Evolutionary conservation across 768 basidiomycete genomes (phyloP).

Genomic region (Tulasnella sp.): DNA sequence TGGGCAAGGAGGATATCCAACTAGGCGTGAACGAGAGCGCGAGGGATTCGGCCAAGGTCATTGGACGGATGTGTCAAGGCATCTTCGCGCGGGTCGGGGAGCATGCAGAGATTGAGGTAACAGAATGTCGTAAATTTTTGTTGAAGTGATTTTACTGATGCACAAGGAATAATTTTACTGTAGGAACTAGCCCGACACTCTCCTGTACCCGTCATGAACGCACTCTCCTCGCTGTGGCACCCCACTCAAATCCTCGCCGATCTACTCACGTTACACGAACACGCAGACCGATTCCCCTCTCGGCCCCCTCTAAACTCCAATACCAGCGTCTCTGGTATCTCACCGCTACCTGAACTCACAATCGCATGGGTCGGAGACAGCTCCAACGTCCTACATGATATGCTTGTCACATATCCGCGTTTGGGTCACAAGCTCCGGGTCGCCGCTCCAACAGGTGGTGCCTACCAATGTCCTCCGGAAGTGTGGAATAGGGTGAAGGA

Average conservation of each 20-base stretch:
- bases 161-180: neutral
- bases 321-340: slow-evolving; percentile 26
- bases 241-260: slow-evolving; percentile 94
- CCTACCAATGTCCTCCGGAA: slow-evolving; percentile 52
- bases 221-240: slow-evolving; percentile 91
- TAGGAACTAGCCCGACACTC: slow-evolving; percentile 87
- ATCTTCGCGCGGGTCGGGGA: slow-evolving; percentile 93
- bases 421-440: slow-evolving; percentile 79
- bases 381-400: slow-evolving; percentile 92
- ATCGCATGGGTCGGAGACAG: slow-evolving; percentile 91
- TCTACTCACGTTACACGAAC: slow-evolving; percentile 78
- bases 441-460: slow-evolving; percentile 54
- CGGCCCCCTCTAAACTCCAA: neutral
- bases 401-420: slow-evolving; percentile 90
- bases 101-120: slow-evolving; percentile 85
- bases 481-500: slow-evolving; percentile 78
- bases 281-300: slow-evolving; percentile 40
- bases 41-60: slow-evolving; percentile 75
- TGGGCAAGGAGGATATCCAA: slow-evolving; percentile 85
- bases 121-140: slow-evolving; percentile 19
- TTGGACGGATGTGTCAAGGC: slow-evolving; percentile 92
- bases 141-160: neutral
- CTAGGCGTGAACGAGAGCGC: slow-evolving; percentile 88
- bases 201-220: slow-evolving; percentile 89
- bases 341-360: slow-evolving; percentile 64